These are phyloP conservation scores for Zea luxurians DNA, from an alignment of 176 grass and related monocot genomes.

Conservation along the genomic window DNA sequence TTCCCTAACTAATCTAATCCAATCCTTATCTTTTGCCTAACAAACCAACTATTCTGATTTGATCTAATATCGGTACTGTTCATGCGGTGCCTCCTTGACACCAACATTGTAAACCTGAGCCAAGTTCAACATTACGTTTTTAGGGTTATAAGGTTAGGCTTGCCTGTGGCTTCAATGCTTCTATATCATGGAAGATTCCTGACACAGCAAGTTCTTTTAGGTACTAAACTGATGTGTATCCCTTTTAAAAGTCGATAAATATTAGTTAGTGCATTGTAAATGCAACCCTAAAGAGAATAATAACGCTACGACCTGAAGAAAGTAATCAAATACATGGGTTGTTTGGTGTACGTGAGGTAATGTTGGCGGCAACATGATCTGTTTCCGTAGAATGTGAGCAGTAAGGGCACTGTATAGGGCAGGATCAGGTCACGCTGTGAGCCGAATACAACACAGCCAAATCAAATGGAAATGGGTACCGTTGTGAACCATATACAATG, in stretches of 20 bases:
- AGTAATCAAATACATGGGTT: background rate
- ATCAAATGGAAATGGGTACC: background rate
- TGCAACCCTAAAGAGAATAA: background rate
- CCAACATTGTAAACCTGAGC: background rate
- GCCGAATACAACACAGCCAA: background rate
- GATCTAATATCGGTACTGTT: no score
- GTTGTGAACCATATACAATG: background rate
- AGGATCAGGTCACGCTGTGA: background rate
- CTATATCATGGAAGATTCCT: background rate
- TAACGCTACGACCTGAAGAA: background rate
- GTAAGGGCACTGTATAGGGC: background rate
- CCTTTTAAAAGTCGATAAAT: background rate
- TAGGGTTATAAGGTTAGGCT: background rate
- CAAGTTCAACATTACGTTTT: background rate
- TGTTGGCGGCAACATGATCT: background rate
- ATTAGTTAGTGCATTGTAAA: background rate
- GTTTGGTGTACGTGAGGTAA: background rate
- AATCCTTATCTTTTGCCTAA: no score
- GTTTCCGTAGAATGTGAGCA: background rate
- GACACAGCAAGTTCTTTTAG: background rate
- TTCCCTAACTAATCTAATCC: no score
- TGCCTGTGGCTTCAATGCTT: background rate
- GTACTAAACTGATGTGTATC: constrained; percentile 9
- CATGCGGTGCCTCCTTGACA: no score
- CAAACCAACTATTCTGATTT: no score